These are phyloP conservation scores for Tricholoma bakamatsutake DNA, from an alignment of 768 basidiomycete species.

Conservation along the genomic window DNA sequence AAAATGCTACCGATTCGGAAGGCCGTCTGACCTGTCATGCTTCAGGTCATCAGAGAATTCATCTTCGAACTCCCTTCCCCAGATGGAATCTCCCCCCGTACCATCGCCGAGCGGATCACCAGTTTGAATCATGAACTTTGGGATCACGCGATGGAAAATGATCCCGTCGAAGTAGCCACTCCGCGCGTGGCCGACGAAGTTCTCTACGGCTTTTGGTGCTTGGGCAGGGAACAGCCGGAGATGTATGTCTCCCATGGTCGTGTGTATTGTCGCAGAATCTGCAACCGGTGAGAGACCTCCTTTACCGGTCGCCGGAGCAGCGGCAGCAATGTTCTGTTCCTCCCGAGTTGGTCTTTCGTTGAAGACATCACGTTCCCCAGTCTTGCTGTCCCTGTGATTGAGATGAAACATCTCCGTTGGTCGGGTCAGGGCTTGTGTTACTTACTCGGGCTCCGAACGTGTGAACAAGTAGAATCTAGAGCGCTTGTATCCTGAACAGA, in stretches of 20 bases:
- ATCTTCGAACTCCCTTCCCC: conserved; percentile 88
- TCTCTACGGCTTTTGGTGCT: conserved; percentile 94
- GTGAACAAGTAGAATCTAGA: conserved; percentile 95
- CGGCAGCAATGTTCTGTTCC: conserved; percentile 81
- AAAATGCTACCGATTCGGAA: neutral
- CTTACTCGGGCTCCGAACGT: conserved; percentile 83
- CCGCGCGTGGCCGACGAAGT: conserved; percentile 89
- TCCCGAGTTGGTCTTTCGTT: conserved; percentile 97
- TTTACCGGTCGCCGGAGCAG: conserved; percentile 41
- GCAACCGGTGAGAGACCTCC: conserved; percentile 67
- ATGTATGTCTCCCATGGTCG: conserved; percentile 91
- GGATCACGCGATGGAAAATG: conserved; percentile 95
- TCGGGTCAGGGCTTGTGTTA: conserved; percentile 7
- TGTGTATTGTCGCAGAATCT: conserved; percentile 85
- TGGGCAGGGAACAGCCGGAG: conserved; percentile 85
- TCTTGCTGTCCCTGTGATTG: conserved; percentile 66
- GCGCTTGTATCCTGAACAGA: conserved; percentile 91
- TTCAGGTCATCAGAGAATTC: conserved; percentile 86
- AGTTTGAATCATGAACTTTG: conserved; percentile 98
- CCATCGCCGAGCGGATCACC: conserved; percentile 95
- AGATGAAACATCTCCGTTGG: neutral
- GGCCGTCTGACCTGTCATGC: conserved; percentile 70
- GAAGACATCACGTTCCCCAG: conserved; percentile 92
- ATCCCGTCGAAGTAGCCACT: conserved; percentile 90
- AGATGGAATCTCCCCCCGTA: conserved; percentile 86